phyloP scores from a whole-genome alignment of 805 yeast genomes.

The Komagataella phaffii region DNA sequence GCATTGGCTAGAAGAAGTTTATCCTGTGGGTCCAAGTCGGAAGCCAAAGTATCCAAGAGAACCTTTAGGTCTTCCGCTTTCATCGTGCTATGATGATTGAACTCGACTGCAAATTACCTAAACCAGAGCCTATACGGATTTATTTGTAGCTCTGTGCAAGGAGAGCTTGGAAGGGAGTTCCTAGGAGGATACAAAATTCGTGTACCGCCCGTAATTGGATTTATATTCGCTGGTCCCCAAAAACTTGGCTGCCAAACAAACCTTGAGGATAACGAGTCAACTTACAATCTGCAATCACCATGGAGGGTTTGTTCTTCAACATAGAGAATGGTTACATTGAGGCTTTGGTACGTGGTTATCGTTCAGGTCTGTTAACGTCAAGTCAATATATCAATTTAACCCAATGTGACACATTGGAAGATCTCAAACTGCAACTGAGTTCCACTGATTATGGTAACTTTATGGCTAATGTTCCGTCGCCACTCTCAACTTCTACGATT shows the following conservation, averaged over 20 bases:
- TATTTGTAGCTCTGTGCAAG: neutral
- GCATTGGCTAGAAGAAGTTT: constrained; percentile 13
- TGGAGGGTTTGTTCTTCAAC: constrained; percentile 94
- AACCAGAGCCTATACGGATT: too few relatives aligned
- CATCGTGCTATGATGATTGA: neutral
- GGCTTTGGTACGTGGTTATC: constrained; percentile 90
- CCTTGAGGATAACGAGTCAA: neutral
- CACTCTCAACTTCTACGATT: constrained; percentile 77
- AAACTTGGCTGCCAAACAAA: neutral
- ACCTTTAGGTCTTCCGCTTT: constrained; percentile 8
- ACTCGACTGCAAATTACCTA: neutral
- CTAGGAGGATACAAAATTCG: neutral
- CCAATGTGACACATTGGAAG: constrained; percentile 93
- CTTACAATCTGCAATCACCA: constrained; percentile 12
- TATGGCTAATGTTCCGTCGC: constrained; percentile 66
- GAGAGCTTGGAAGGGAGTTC: neutral
- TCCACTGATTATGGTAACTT: constrained; percentile 95
- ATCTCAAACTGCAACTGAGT: constrained; percentile 82
- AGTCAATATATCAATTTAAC: constrained; percentile 85
- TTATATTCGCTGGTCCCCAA: neutral
- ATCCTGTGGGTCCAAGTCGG: constrained; percentile 14
- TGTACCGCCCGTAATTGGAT: constrained; percentile 2
- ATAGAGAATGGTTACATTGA: constrained; percentile 84
- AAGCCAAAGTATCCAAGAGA: constrained; percentile 21
- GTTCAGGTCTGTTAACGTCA: constrained; percentile 63